A percentile compares a stretch with the other conserved stretches of the same genome.
Conservation (phyloP, 176 grass and related monocot genomes). For the Alloteropsis semialata region DNA sequence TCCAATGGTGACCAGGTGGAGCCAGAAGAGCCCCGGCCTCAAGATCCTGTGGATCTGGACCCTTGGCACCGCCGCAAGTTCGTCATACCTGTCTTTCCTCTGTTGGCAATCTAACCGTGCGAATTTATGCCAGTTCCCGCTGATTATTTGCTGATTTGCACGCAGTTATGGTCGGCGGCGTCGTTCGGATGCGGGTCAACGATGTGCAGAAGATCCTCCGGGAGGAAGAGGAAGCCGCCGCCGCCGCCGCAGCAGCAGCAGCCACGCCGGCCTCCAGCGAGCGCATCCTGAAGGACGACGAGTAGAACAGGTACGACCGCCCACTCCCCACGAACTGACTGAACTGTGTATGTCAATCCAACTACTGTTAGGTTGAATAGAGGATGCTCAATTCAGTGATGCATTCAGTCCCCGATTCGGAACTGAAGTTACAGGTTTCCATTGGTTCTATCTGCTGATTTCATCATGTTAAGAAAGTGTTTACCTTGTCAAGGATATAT, state of each 20-base stretch:
- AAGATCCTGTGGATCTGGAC: constrained; percentile 98
- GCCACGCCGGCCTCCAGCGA: constrained; percentile 22
- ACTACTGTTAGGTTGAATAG: too few relatives aligned
- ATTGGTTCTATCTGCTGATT: not conserved
- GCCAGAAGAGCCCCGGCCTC: constrained; percentile 85
- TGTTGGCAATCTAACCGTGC: not conserved
- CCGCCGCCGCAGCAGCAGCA: not conserved
- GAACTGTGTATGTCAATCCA: not conserved
- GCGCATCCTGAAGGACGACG: constrained; percentile 59
- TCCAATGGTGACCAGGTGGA: constrained; percentile 83
- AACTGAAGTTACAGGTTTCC: too few relatives aligned
- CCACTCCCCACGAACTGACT: not conserved
- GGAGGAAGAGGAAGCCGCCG: constrained; percentile 47
- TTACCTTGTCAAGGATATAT: not conserved
- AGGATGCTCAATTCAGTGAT: not conserved
- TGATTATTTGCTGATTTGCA: constrained; percentile 9
- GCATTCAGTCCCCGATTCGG: too few relatives aligned
- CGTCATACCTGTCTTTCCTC: not conserved
- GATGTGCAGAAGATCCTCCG: constrained; percentile 69
- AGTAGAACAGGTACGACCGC: constrained; percentile 28
- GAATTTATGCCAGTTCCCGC: not conserved
- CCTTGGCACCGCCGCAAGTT: constrained; percentile 72
- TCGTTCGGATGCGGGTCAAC: constrained; percentile 62
- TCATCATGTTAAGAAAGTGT: not conserved
- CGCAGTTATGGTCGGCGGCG: constrained; percentile 59